These are phyloP conservation scores for Flaveria sonorensis DNA, from an alignment of 129 eudicot genomes.

Conservation along the genomic window DNA sequence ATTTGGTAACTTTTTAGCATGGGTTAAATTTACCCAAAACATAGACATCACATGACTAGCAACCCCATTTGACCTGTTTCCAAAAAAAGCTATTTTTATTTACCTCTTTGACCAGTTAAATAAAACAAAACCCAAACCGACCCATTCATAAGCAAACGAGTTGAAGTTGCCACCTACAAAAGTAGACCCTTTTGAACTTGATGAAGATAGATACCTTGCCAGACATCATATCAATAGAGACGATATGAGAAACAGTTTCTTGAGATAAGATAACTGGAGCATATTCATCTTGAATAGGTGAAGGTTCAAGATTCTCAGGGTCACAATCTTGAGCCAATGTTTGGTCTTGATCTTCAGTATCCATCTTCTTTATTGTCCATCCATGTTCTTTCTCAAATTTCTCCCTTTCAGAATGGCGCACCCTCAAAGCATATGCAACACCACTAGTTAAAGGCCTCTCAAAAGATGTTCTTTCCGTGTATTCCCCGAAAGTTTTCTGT, in stretches of 20 bases:
- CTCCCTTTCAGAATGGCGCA: slow-evolving; percentile 74
- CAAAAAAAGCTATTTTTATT: not conserved
- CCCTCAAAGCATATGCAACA: slow-evolving; percentile 90
- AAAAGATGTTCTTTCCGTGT: slow-evolving; percentile 85
- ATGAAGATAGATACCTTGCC: slow-evolving; percentile 70
- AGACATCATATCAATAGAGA: slow-evolving; percentile 96
- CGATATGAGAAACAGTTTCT: slow-evolving; percentile 89
- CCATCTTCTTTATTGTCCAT: slow-evolving; percentile 96
- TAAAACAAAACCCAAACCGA: not conserved
- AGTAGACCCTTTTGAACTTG: not conserved
- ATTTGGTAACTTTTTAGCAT: not conserved
- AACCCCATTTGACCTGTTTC: not conserved
- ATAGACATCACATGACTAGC: not conserved
- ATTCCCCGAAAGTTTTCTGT: slow-evolving; percentile 88
- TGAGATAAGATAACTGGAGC: slow-evolving; percentile 94
- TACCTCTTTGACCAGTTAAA: not conserved
- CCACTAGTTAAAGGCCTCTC: slow-evolving; percentile 98
- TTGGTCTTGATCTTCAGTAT: slow-evolving; percentile 79
- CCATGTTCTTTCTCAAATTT: slow-evolving; percentile 73
- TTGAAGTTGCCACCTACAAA: not conserved
- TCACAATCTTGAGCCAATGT: slow-evolving; percentile 69
- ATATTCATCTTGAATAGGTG: slow-evolving; percentile 89
- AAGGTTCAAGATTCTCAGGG: slow-evolving; percentile 67
- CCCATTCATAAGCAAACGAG: not conserved
- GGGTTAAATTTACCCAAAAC: slow-evolving; percentile 3